Percentiles rank a stretch among this genome's conserved stretches.
phyloP scores from a whole-genome alignment of 148 eudicot genomes.

The Drosera capensis region DNA sequence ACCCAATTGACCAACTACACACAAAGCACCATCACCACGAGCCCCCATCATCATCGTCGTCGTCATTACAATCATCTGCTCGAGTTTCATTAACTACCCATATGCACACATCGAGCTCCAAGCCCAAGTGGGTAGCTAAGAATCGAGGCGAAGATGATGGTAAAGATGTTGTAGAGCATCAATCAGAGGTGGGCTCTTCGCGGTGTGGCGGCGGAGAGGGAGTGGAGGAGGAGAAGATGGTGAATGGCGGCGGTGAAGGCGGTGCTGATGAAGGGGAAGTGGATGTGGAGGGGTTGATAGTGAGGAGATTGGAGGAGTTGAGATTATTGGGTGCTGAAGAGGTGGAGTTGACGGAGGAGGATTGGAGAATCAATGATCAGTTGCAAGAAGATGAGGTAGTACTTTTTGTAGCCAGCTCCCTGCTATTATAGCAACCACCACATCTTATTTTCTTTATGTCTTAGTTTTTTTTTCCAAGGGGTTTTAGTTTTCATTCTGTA shows the following conservation, averaged over 20 bases:
- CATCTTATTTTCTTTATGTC: too few relatives aligned
- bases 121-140: slow-evolving; percentile 13
- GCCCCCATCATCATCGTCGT: too few relatives aligned
- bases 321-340: slow-evolving; percentile 31
- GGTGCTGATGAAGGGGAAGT: slow-evolving; percentile 5
- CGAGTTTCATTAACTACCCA: too few relatives aligned
- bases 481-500: too few relatives aligned
- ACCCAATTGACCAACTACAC: too few relatives aligned
- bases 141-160: slow-evolving; percentile 14
- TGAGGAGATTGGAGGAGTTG: slow-evolving; percentile 34
- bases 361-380: slow-evolving; percentile 54
- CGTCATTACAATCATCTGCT: too few relatives aligned
- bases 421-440: neutral
- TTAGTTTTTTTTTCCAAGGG: neutral
- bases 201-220: slow-evolving; percentile 11
- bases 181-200: slow-evolving; percentile 16
- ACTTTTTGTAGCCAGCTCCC: neutral
- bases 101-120: slow-evolving; percentile 10
- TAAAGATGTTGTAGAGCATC: slow-evolving; percentile 7
- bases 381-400: slow-evolving; percentile 88
- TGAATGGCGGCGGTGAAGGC: slow-evolving; percentile 1
- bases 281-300: slow-evolving; percentile 16
- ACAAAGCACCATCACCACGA: too few relatives aligned
- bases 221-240: slow-evolving; percentile 13
- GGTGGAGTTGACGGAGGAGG: slow-evolving; percentile 43